These are phyloP conservation scores for Exserohilum turcica DNA, from an alignment of 2,329 filamentous ascomycete genomes.

Conservation along the genomic window DNA sequence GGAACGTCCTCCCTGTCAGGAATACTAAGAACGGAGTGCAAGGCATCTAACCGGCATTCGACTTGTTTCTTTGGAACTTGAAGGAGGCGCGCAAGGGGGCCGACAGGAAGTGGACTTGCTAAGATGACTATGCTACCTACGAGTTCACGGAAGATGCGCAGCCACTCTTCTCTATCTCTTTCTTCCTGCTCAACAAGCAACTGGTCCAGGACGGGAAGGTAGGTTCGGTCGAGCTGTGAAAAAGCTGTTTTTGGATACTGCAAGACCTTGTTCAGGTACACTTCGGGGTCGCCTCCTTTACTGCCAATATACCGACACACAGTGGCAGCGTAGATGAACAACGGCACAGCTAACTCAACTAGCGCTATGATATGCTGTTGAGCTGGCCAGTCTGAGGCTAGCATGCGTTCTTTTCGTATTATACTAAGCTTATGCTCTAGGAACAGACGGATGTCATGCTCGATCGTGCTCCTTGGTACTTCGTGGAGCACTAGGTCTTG, in stretches of 20 bases:
- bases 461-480: constrained; percentile 21
- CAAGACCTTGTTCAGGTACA: constrained; percentile 19
- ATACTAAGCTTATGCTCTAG: constrained; percentile 21
- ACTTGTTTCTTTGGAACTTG: constrained; percentile 22
- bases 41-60: constrained; percentile 30
- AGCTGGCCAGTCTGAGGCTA: constrained; percentile 13
- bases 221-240: constrained; percentile 24
- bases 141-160: constrained; percentile 15
- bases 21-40: constrained; percentile 30
- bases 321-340: constrained; percentile 46
- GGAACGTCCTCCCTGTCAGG: constrained; percentile 39
- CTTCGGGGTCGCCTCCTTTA: constrained; percentile 17
- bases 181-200: constrained; percentile 40
- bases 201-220: constrained; percentile 24
- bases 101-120: constrained; percentile 24
- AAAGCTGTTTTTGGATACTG: constrained; percentile 19
- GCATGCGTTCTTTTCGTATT: constrained; percentile 18
- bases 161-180: constrained; percentile 19
- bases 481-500: constrained; percentile 28
- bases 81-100: constrained; percentile 20
- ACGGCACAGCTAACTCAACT: constrained; percentile 28
- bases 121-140: constrained; percentile 28
- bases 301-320: constrained; percentile 31
- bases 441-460: constrained; percentile 28
- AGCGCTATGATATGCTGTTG: constrained; percentile 29